A percentile compares a stretch with the other conserved stretches of the same genome.
Evolutionary conservation across 1,284 basidiomycete genomes (phyloP).

Genomic region (Agaricales sp.): DNA sequence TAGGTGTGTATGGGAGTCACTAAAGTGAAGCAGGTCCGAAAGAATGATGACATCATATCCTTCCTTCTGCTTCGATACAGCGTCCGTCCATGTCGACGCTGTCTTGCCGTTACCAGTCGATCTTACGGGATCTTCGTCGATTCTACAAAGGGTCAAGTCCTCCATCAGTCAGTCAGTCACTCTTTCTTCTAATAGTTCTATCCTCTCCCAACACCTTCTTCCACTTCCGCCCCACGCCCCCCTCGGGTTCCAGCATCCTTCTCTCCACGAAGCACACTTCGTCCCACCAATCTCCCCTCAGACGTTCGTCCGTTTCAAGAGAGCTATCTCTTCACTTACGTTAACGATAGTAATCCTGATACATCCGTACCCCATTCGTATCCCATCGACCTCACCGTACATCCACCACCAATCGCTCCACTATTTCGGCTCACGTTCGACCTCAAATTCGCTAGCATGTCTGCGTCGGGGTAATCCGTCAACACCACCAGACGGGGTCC

Average conservation of each 20-base stretch:
- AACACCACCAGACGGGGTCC: conserved; percentile 43
- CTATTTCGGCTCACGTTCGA: conserved; percentile 43
- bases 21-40: conserved; percentile 63
- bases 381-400: conserved; percentile 33
- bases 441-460: conserved; percentile 44
- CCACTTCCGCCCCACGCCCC: too few species aligned
- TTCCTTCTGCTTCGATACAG: too few species aligned
- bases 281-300: too few species aligned
- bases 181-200: too few species aligned
- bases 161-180: too few species aligned
- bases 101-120: conserved; percentile 8
- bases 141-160: not conserved
- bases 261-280: not conserved
- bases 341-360: conserved; percentile 31
- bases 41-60: conserved; percentile 49
- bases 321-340: not conserved
- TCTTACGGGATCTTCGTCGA: conserved; percentile 1
- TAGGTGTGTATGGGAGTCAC: conserved; percentile 47
- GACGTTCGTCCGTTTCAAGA: conserved; percentile 7
- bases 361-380: conserved; percentile 57
- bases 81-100: conserved; percentile 20
- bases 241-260: too few species aligned
- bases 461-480: conserved; percentile 59
- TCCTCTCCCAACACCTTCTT: too few species aligned
- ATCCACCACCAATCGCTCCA: conserved; percentile 22